These are phyloP conservation scores for Coemansia sp. DNA, from an alignment of 192 early-diverging fungal genomes.

Conservation along the genomic window DNA sequence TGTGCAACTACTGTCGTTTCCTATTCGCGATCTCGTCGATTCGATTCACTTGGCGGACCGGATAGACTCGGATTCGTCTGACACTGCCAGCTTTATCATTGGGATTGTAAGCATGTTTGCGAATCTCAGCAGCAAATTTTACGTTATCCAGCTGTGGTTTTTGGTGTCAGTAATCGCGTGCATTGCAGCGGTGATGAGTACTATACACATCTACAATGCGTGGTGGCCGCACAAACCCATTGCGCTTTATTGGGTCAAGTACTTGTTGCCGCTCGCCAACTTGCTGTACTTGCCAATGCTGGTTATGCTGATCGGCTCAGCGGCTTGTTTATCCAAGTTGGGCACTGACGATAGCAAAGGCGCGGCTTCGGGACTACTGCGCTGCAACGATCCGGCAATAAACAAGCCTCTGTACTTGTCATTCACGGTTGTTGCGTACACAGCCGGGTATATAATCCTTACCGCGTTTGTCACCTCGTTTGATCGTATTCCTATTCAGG, in stretches of 20 bases:
- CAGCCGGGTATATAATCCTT: conserved; percentile 63
- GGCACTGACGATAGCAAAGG: conserved; percentile 26
- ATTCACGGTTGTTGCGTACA: conserved; percentile 61
- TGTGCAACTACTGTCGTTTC: conserved; percentile 77
- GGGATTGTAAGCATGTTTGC: conserved; percentile 53
- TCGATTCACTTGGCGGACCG: conserved; percentile 35
- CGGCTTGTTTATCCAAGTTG: conserved; percentile 54
- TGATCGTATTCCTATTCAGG: conserved; percentile 64
- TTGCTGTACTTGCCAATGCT: conserved; percentile 58
- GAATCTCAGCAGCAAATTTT: conserved; percentile 49
- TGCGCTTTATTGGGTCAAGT: conserved; percentile 56
- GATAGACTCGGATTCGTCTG: conserved; percentile 10
- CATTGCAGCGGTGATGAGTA: conserved; percentile 26
- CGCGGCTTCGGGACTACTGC: conserved; percentile 41
- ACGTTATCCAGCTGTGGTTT: conserved; percentile 55
- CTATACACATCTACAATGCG: conserved; percentile 42
- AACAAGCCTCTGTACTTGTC: conserved; percentile 61
- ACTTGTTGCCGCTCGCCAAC: conserved; percentile 53
- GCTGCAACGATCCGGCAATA: conserved; percentile 56
- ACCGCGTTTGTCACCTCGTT: conserved; percentile 72
- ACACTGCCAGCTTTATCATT: conserved; percentile 49
- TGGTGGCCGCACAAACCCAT: conserved; percentile 40
- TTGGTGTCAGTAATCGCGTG: conserved; percentile 38
- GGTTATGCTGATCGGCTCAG: conserved; percentile 57
- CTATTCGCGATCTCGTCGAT: conserved; percentile 69